Base-by-base conservation (phyloP, 2,329 filamentous ascomycete genomes). In the Colletotrichum lentis region DNA sequence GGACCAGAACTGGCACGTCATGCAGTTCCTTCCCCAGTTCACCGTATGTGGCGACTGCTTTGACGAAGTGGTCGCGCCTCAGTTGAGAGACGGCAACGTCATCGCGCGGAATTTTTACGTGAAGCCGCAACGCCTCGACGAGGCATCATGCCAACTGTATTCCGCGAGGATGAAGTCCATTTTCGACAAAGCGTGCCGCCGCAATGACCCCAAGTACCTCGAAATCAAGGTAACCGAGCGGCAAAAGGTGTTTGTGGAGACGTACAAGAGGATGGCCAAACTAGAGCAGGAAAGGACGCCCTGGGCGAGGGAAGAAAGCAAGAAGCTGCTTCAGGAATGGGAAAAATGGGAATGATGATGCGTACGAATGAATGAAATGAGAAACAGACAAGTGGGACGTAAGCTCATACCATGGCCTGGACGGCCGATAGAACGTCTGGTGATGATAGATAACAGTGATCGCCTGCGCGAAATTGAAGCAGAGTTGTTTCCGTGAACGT, bases 11-110 rank as follows among this genome's bases (percentile, higher is more conserved):
- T 97, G 94, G 94, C 90, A 96, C 77, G 89, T 86, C 63, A 93
- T 96, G 77, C 88, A 91, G 0, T 83, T 86, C 16, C 80, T 96
- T 0, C 92, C 91, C 0, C 87, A 94, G 55, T 88, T 97, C 73
- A 93, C 91, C 0, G 90, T 97, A 4, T 98, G 94, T 78, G 88
- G 91, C 71, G 92, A 95, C 77, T 98, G 94, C 77, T 97, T 91
- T 76, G 87, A 92, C 18, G 89, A 93, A 24, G 86, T 93, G 0
- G 87, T 97, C n/a, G 88, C 86, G 78, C 93, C 94, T 0, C 82
- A 88, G 58, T 79, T 90, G 1, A 81, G 84, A 37, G 81, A 84
- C 18, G 77, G 79, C 60, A 79, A 80, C 47, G 80, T 85, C 0
- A 82, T 94, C 27, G 88, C 91, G 11, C 80, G 85, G 20, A 86